These are phyloP conservation scores for Bothriochloa decipiens DNA, from an alignment of 176 grass and related monocot genomes.

Conservation along the genomic window DNA sequence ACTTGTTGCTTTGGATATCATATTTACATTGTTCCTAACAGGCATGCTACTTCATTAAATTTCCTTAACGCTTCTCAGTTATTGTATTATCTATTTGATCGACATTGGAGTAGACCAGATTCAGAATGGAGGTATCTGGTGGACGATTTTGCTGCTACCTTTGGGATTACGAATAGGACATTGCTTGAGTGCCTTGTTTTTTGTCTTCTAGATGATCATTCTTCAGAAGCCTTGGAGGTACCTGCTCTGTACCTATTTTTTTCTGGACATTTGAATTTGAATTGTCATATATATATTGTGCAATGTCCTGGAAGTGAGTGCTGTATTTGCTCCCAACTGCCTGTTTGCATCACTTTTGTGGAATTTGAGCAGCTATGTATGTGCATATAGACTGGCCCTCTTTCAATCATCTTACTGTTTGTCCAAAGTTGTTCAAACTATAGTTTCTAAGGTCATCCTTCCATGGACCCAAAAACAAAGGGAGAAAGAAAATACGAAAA, in stretches of 20 bases:
- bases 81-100: conserved; percentile 96
- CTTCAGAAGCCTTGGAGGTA: conserved; percentile 85
- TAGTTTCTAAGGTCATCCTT: conserved; percentile 19
- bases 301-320: conserved; percentile 21
- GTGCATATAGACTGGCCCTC: conserved; percentile 1
- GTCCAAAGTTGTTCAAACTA: conserved; percentile 20
- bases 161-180: conserved; percentile 67
- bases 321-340: conserved; percentile 2
- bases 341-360: conserved; percentile 17
- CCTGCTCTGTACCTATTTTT: conserved; percentile 29
- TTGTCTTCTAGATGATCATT: conserved; percentile 87
- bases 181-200: conserved; percentile 79
- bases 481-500: not conserved
- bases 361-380: not conserved
- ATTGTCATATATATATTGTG: not conserved
- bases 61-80: conserved; percentile 77
- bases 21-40: conserved; percentile 38
- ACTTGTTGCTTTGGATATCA: not conserved
- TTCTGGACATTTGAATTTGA: conserved; percentile 20
- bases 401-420: conserved; percentile 4
- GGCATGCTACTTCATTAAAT: conserved; percentile 9
- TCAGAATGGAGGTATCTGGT: conserved; percentile 82
- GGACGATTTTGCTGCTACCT: conserved; percentile 85
- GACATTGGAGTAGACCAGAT: conserved; percentile 80
- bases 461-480: not conserved